These are phyloP conservation scores for Tremella mesenterica DNA, from an alignment of 768 basidiomycete species.

Conservation along the genomic window DNA sequence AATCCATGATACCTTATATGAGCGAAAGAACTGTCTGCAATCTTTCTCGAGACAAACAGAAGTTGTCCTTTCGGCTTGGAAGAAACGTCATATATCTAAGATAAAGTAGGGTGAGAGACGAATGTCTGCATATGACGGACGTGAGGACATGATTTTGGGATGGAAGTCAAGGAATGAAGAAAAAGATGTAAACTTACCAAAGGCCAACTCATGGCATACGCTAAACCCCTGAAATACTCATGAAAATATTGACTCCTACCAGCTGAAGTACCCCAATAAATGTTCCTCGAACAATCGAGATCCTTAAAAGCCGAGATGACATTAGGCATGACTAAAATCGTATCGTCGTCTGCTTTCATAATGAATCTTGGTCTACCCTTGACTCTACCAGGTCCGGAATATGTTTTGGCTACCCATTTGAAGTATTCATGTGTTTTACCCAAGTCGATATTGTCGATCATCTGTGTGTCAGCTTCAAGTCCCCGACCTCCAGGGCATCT, in stretches of 20 bases:
- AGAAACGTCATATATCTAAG: too few relatives aligned
- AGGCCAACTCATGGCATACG: constrained; percentile 46
- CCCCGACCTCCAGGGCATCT: background rate
- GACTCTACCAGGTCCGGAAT: constrained; percentile 38
- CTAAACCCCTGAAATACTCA: constrained; percentile 44
- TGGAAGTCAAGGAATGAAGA: background rate
- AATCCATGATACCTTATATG: constrained; percentile 44
- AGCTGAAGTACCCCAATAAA: constrained; percentile 46
- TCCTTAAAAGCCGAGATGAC: constrained; percentile 41
- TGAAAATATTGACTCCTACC: constrained; percentile 42
- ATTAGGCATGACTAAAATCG: constrained; percentile 46
- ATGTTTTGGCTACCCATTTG: constrained; percentile 43
- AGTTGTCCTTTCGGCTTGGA: too few relatives aligned
- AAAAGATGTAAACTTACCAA: constrained; percentile 41
- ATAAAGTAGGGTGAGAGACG: too few relatives aligned
- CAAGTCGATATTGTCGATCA: constrained; percentile 44
- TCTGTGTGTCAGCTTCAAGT: constrained; percentile 13
- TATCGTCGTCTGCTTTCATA: constrained; percentile 47
- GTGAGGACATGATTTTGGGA: background rate
- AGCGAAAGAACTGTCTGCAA: too few relatives aligned
- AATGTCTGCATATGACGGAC: too few relatives aligned
- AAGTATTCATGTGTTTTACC: constrained; percentile 46
- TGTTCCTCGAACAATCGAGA: constrained; percentile 42
- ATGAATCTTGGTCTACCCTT: constrained; percentile 44
- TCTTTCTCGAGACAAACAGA: too few relatives aligned